Evolutionary conservation across 345 rosid species (phyloP).

Genomic region (Moringa oleifera): DNA sequence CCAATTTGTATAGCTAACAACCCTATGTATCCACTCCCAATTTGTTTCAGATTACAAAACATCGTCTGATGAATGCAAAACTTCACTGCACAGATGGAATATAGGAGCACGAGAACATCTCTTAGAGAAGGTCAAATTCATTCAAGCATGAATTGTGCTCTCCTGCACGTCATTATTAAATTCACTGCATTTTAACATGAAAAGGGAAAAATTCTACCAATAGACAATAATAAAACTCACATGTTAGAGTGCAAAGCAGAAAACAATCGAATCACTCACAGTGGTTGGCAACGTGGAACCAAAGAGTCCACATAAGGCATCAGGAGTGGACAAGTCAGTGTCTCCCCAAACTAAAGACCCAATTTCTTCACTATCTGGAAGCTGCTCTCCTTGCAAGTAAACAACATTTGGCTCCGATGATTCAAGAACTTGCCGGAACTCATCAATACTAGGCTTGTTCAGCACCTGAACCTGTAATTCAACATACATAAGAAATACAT

Average conservation of each 20-base stretch:
- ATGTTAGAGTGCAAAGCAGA: neutral
- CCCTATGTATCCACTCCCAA: neutral
- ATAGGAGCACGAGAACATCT: neutral
- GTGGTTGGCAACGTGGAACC: conserved; percentile 74
- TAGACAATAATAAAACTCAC: neutral
- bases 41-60: too few relatives aligned
- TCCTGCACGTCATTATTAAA: neutral
- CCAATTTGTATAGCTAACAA: neutral
- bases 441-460: conserved; percentile 64
- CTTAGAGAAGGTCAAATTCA: neutral
- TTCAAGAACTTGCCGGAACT: conserved; percentile 54
- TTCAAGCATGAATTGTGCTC: neutral
- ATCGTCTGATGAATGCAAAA: neutral
- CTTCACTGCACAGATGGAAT: neutral
- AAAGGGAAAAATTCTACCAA: conserved; percentile 6
- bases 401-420: conserved; percentile 63
- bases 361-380: conserved; percentile 60
- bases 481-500: conserved; percentile 11
- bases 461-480: conserved; percentile 73
- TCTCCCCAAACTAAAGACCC: conserved; percentile 61
- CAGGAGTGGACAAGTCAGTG: conserved; percentile 68
- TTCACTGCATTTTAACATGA: neutral
- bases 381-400: conserved; percentile 74
- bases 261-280: conserved; percentile 45
- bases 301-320: conserved; percentile 59